A percentile compares a stretch with the other conserved stretches of the same genome.
phyloP scores from a whole-genome alignment of 2,329 filamentous ascomycete species.

The Aaosphaeria arxii region DNA sequence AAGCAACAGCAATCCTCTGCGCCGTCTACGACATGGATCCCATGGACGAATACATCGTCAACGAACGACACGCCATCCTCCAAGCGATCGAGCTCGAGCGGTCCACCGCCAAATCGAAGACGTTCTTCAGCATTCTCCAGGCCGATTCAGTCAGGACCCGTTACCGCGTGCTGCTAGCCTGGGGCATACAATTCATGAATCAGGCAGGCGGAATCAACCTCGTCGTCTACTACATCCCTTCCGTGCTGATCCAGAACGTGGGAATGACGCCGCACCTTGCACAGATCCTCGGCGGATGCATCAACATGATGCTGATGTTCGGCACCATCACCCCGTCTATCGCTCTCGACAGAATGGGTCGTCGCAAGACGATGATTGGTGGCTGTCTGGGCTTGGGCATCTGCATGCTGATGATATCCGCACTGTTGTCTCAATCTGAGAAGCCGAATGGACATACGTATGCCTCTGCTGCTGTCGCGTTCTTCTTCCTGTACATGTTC shows the following conservation, averaged over 20 bases:
- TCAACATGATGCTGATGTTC: background rate
- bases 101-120: too few species aligned
- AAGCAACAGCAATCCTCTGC: background rate
- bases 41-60: background rate
- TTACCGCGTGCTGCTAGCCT: background rate
- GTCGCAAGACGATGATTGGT: background rate
- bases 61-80: background rate
- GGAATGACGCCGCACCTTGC: background rate
- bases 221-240: background rate
- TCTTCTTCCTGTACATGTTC: background rate
- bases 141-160: background rate
- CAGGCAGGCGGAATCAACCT: background rate
- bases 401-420: background rate
- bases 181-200: background rate
- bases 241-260: background rate
- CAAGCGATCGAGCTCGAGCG: background rate
- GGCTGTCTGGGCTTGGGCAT: background rate
- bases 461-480: background rate
- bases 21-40: background rate
- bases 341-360: background rate
- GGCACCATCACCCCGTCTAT: background rate
- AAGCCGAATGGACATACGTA: background rate
- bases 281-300: background rate
- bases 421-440: background rate
- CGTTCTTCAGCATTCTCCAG: too few species aligned